phyloP scores from a whole-genome alignment of 768 basidiomycete genomes.

The Macrolepiota dolichaula region DNA sequence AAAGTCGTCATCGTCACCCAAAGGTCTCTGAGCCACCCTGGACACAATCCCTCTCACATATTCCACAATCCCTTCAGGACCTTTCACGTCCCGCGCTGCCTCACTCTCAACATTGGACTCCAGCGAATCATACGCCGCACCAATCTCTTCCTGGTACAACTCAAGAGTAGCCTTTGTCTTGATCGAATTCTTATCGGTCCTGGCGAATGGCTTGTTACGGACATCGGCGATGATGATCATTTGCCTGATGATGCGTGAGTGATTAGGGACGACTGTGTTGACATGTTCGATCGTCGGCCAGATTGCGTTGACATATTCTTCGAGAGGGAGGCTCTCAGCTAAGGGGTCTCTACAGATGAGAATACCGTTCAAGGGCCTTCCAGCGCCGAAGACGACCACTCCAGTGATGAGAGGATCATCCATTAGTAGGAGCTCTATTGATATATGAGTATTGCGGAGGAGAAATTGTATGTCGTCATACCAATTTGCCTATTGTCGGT shows the following conservation, averaged over 20 bases:
- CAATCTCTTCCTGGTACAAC: conserved; percentile 24
- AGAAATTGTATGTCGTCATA: background rate
- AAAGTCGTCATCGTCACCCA: conserved; percentile 7
- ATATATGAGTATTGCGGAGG: background rate
- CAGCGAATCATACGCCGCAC: conserved; percentile 17
- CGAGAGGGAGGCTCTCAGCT: background rate
- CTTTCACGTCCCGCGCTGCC: background rate
- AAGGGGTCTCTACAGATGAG: conserved; percentile 15
- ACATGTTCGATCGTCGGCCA: conserved; percentile 20
- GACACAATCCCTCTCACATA: conserved; percentile 4
- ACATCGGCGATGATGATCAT: conserved; percentile 20
- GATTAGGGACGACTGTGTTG: conserved; percentile 22
- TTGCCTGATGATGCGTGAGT: conserved; percentile 22
- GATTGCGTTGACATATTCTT: conserved; percentile 16
- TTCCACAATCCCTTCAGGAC: conserved; percentile 9
- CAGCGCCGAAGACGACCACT: conserved; percentile 22
- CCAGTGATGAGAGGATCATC: conserved; percentile 16
- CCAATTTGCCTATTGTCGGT: conserved; percentile 25
- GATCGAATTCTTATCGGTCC: conserved; percentile 24
- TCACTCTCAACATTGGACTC: conserved; percentile 5
- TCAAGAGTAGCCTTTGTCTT: conserved; percentile 17
- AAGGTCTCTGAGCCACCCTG: background rate
- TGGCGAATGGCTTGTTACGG: conserved; percentile 17
- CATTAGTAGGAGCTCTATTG: conserved; percentile 19
- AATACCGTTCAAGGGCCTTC: conserved; percentile 22